Conservation (phyloP, 352 stramenopile species). For the Phytopythium aichiense region DNA sequence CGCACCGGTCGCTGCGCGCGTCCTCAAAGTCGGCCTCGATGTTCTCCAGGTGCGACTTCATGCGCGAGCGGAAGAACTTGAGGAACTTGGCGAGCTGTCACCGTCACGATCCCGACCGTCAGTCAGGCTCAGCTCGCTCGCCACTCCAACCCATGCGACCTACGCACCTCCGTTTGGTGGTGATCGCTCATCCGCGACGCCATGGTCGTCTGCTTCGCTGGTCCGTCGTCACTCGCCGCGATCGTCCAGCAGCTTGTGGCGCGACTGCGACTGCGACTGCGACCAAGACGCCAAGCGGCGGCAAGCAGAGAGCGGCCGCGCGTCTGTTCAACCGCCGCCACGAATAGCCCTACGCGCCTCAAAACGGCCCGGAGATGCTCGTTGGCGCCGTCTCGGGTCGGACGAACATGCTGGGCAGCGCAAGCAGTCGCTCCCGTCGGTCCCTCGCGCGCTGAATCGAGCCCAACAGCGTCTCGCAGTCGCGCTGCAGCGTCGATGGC, state of each 20-base stretch:
- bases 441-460: background rate
- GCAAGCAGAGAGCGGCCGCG: background rate
- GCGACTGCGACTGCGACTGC: background rate
- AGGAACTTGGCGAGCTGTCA: constrained; percentile 71
- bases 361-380: background rate
- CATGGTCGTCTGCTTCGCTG: constrained; percentile 6
- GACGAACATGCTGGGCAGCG: background rate
- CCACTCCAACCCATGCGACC: background rate
- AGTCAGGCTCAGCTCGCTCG: background rate
- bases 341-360: background rate
- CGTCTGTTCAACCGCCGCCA: background rate
- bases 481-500: constrained; percentile 8
- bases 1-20: constrained; percentile 63
- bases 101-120: background rate
- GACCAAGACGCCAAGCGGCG: background rate
- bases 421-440: background rate
- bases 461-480: constrained; percentile 19
- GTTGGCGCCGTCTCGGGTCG: background rate
- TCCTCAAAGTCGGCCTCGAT: constrained; percentile 85
- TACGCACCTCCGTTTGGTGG: constrained; percentile 62
- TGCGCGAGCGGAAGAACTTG: constrained; percentile 81
- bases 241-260: background rate
- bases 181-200: constrained; percentile 32
- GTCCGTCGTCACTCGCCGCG: background rate
- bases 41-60: constrained; percentile 74